Evolutionary conservation across 2,329 filamentous ascomycete species (phyloP).

Genomic region (Nigrospora osmanthi): DNA sequence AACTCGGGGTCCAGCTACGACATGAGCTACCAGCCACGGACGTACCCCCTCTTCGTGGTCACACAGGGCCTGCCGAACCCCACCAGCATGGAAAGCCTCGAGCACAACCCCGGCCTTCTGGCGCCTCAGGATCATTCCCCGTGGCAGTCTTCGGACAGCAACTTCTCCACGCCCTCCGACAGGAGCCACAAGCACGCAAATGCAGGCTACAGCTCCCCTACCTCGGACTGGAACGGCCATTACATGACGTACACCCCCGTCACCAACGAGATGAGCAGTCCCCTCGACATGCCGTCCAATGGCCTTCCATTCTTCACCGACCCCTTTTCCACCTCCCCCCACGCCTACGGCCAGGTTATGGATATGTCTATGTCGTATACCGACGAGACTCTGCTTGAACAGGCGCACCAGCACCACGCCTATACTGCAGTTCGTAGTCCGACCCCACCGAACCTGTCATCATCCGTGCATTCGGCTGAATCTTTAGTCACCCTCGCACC

Average conservation of each 20-base stretch:
- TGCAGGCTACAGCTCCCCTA: no score
- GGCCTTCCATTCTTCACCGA: conserved; percentile 11
- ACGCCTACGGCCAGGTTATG: conserved; percentile 25
- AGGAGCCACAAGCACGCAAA: conserved; percentile 7
- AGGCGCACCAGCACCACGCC: conserved; percentile 24
- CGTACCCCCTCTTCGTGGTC: conserved; percentile 16
- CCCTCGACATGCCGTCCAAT: not conserved
- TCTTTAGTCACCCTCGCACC: conserved; percentile 38
- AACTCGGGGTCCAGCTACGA: conserved; percentile 12
- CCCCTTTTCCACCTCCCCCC: conserved; percentile 16
- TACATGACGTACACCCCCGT: no score
- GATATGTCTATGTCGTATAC: conserved; percentile 28
- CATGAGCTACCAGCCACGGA: conserved; percentile 15
- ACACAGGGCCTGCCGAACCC: conserved; percentile 14
- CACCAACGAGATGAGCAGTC: no score
- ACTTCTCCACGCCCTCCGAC: conserved; percentile 39
- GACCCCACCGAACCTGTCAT: conserved; percentile 35
- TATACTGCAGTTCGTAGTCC: conserved; percentile 40
- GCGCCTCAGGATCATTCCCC: conserved; percentile 27
- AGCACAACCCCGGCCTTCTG: conserved; percentile 19
- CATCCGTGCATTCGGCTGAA: conserved; percentile 37
- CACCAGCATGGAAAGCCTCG: conserved; percentile 22
- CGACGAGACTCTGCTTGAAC: conserved; percentile 21
- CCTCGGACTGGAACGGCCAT: no score
- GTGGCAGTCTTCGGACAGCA: conserved; percentile 38